A percentile compares a stretch with the other conserved stretches of the same genome.
Conservation (phyloP, 1,284 basidiomycete species). For the Leccinum holopus region DNA sequence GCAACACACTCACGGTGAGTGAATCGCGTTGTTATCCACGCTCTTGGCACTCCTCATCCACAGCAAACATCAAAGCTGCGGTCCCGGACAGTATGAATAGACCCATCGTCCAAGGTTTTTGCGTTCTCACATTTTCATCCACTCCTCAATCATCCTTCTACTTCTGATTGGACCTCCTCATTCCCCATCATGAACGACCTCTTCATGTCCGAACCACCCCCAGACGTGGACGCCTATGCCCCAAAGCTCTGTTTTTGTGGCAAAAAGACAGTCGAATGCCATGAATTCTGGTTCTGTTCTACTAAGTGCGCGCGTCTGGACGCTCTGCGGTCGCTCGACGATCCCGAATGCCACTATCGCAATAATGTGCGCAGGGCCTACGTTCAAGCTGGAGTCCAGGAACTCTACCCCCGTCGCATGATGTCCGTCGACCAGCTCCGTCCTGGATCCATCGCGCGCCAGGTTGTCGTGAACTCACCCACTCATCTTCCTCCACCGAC, state of each 20-base stretch:
- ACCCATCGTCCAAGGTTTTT: not conserved
- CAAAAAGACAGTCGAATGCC: slow-evolving; percentile 18
- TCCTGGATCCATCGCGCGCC: not conserved
- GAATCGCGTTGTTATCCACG: slow-evolving; percentile 11
- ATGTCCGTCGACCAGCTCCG: slow-evolving; percentile 13
- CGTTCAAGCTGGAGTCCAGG: slow-evolving; percentile 1
- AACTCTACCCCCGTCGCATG: slow-evolving; percentile 1
- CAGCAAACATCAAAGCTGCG: slow-evolving; percentile 15
- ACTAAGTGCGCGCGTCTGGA: slow-evolving; percentile 28
- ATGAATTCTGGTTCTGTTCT: slow-evolving; percentile 34
- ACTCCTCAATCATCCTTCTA: not conserved
- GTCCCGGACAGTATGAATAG: slow-evolving; percentile 15
- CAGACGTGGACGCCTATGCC: slow-evolving; percentile 13
- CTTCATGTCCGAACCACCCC: slow-evolving; percentile 7
- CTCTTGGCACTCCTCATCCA: not conserved
- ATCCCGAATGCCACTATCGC: slow-evolving; percentile 24
- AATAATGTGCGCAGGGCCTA: slow-evolving; percentile 18
- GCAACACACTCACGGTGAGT: not conserved
- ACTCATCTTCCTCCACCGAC: not conserved
- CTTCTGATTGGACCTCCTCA: not conserved
- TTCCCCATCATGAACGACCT: slow-evolving; percentile 1
- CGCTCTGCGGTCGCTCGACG: slow-evolving; percentile 26
- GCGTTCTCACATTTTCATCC: not conserved
- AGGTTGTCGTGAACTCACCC: not conserved
- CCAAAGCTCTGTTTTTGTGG: slow-evolving; percentile 30